Conservation (phyloP, 768 basidiomycete genomes). For the Tremella yokohamensis region DNA sequence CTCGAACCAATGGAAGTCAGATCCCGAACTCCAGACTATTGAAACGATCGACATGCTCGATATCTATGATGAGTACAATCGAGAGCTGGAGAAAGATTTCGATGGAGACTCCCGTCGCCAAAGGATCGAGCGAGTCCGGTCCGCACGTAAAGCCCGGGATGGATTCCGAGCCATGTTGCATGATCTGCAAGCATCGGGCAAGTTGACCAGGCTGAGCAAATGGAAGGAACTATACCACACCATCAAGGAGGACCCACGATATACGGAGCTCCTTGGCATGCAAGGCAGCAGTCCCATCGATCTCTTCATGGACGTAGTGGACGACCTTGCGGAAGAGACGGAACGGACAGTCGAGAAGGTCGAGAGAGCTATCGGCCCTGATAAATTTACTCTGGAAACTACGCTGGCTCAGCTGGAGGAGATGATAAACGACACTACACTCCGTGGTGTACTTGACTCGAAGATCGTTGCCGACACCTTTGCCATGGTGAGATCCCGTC, state of each 20-base stretch:
- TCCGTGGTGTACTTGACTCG: slow-evolving; percentile 62
- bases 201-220: slow-evolving; percentile 75
- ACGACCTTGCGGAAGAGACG: slow-evolving; percentile 77
- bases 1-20: slow-evolving; percentile 73
- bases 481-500: slow-evolving; percentile 28
- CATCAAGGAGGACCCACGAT: slow-evolving; percentile 75
- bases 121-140: slow-evolving; percentile 77
- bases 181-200: slow-evolving; percentile 63
- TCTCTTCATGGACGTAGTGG: slow-evolving; percentile 91
- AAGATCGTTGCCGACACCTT: slow-evolving; percentile 60
- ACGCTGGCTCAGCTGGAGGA: slow-evolving; percentile 43
- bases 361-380: slow-evolving; percentile 49
- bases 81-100: slow-evolving; percentile 82
- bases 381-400: slow-evolving; percentile 37
- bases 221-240: slow-evolving; percentile 85
- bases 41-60: slow-evolving; percentile 88
- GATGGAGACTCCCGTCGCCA: slow-evolving; percentile 77
- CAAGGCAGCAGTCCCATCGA: slow-evolving; percentile 94
- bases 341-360: slow-evolving; percentile 72
- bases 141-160: slow-evolving; percentile 84
- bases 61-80: slow-evolving; percentile 90
- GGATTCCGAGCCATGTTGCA: slow-evolving; percentile 78
- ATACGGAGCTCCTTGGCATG: slow-evolving; percentile 80
- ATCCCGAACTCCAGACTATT: slow-evolving; percentile 71
- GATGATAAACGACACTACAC: slow-evolving; percentile 29